Conservation (phyloP, 257 asterid genomes). For the Nicotiana attenuata region DNA sequence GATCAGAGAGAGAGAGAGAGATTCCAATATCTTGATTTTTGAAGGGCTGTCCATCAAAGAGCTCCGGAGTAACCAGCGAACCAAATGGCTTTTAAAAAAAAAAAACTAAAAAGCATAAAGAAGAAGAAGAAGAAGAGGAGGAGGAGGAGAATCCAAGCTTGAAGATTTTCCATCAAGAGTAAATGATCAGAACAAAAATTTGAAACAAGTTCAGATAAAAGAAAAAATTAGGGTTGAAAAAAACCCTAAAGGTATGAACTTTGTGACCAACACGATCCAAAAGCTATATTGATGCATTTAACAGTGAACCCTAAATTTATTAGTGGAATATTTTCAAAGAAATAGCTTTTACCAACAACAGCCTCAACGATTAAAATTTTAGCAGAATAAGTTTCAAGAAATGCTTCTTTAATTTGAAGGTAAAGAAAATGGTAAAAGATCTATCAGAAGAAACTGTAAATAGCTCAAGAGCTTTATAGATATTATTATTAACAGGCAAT, state of each 20-base stretch:
- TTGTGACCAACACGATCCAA: not conserved
- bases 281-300: not conserved
- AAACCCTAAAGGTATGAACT: not conserved
- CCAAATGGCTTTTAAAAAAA: not conserved
- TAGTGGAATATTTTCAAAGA: not conserved
- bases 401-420: not conserved
- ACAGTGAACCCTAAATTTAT: conserved; percentile 7
- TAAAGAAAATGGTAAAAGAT: not conserved
- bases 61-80: no score
- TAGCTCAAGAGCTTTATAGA: not conserved
- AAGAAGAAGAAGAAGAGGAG: not conserved
- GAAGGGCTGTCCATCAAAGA: not conserved
- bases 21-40: not conserved
- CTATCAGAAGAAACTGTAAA: not conserved
- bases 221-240: not conserved
- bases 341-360: not conserved
- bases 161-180: not conserved
- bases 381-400: not conserved
- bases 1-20: not conserved
- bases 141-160: not conserved
- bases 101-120: not conserved
- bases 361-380: no score
- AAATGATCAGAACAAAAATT: not conserved
- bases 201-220: not conserved
- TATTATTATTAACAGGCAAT: not conserved